Conservation (phyloP, 2,329 filamentous ascomycete genomes). For the Alternaria sp. region DNA sequence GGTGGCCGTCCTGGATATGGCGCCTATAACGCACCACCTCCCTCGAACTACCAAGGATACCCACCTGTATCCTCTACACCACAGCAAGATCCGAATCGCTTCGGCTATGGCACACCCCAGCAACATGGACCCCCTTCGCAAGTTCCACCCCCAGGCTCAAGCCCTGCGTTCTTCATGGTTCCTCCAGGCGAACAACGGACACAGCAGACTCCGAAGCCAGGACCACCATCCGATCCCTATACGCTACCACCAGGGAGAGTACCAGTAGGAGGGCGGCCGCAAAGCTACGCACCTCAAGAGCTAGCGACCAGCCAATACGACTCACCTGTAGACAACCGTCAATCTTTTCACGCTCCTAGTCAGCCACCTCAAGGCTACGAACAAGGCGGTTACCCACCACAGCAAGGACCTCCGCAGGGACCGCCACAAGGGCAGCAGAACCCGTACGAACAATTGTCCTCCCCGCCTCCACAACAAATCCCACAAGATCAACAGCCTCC, state of each 20-base stretch:
- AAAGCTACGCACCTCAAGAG: slow-evolving; percentile 57
- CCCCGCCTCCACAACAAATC: slow-evolving; percentile 36
- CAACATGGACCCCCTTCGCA: slow-evolving; percentile 47
- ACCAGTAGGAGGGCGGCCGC: slow-evolving; percentile 44
- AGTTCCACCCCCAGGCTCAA: slow-evolving; percentile 50
- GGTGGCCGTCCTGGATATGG: slow-evolving; percentile 66
- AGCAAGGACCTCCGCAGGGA: slow-evolving; percentile 27
- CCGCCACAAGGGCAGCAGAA: slow-evolving; percentile 31
- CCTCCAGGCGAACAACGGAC: slow-evolving; percentile 43
- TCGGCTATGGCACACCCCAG: slow-evolving; percentile 44
- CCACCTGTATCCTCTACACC: slow-evolving; percentile 45
- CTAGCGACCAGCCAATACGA: slow-evolving; percentile 58
- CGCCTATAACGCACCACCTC: slow-evolving; percentile 46
- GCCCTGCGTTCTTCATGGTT: slow-evolving; percentile 52
- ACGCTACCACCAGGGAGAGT: slow-evolving; percentile 49
- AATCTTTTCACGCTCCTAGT: slow-evolving; percentile 47
- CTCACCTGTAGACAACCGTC: slow-evolving; percentile 57
- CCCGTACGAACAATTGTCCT: slow-evolving; percentile 41
- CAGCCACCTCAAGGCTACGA: slow-evolving; percentile 39
- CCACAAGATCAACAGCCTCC: slow-evolving; percentile 36
- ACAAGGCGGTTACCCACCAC: slow-evolving; percentile 37
- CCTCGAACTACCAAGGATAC: slow-evolving; percentile 43
- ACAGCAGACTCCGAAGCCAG: slow-evolving; percentile 44
- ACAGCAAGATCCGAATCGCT: slow-evolving; percentile 44
- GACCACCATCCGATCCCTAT: slow-evolving; percentile 48